Evolutionary conservation across 1,139 yeast species (phyloP).

Genomic region (Saccharomyces pastorianus): DNA sequence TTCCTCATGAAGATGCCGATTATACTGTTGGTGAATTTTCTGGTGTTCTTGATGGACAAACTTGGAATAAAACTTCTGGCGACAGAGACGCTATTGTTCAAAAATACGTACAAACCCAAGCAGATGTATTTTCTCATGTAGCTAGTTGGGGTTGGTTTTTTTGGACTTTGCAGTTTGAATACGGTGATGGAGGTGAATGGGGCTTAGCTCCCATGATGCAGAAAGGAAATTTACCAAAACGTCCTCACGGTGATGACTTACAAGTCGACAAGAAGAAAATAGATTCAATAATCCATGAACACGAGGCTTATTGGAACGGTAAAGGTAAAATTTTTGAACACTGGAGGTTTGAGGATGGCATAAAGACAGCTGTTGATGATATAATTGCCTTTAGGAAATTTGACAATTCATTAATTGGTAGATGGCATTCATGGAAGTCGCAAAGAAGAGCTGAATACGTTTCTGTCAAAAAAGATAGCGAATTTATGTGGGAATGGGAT

Average conservation of each 20-base stretch:
- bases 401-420: slow-evolving; percentile 65
- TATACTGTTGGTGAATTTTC: slow-evolving; percentile 84
- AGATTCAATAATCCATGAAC: slow-evolving; percentile 39
- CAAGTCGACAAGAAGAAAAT: slow-evolving; percentile 41
- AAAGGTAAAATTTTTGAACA: slow-evolving; percentile 67
- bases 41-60: slow-evolving; percentile 67
- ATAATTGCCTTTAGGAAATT: slow-evolving; percentile 57
- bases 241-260: slow-evolving; percentile 31
- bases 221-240: slow-evolving; percentile 47
- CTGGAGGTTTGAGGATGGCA: slow-evolving; percentile 73
- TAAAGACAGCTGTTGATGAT: slow-evolving; percentile 67
- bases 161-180: slow-evolving; percentile 84
- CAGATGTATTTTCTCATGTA: slow-evolving; percentile 38
- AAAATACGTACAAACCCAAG: slow-evolving; percentile 41
- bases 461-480: slow-evolving; percentile 45
- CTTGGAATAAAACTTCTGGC: slow-evolving; percentile 54
- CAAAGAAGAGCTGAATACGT: slow-evolving; percentile 53
- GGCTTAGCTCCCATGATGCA: slow-evolving; percentile 75
- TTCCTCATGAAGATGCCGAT: slow-evolving; percentile 52
- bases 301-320: slow-evolving; percentile 56
- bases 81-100: slow-evolving; percentile 42
- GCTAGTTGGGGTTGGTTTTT: slow-evolving; percentile 69
- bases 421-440: slow-evolving; percentile 58
- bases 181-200: slow-evolving; percentile 96
- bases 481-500: slow-evolving; percentile 76